phyloP scores from a whole-genome alignment of 139 green algal species.

The Volvox africanus region DNA sequence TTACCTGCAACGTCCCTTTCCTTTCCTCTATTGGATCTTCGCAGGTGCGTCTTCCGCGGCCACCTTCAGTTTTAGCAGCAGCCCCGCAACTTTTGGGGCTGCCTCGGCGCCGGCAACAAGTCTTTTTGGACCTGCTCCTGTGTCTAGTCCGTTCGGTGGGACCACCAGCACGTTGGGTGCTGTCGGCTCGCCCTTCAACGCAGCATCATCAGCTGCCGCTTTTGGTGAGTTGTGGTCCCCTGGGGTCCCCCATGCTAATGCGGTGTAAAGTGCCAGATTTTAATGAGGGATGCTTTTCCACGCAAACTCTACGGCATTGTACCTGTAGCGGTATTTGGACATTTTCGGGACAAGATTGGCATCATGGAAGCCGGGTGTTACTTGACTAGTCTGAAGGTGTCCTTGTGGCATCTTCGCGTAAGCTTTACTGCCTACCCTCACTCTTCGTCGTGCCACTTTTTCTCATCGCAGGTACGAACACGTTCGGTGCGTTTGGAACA shows the following conservation, averaged over 20 bases:
- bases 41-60: slow-evolving; percentile 21
- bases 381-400: too few species aligned
- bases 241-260: not conserved
- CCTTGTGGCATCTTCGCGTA: not conserved
- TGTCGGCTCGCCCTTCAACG: slow-evolving; percentile 42
- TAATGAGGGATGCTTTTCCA: too few species aligned
- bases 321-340: too few species aligned
- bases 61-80: slow-evolving; percentile 48
- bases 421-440: not conserved
- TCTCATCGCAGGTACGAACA: not conserved
- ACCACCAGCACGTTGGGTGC: slow-evolving; percentile 25
- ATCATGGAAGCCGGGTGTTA: too few species aligned
- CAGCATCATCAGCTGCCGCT: not conserved
- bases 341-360: too few species aligned
- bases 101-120: slow-evolving; percentile 11
- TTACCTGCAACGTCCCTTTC: too few species aligned
- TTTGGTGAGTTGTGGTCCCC: not conserved
- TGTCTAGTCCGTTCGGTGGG: slow-evolving; percentile 23
- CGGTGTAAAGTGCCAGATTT: too few species aligned
- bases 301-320: too few species aligned
- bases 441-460: not conserved
- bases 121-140: slow-evolving; percentile 51
- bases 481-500: slow-evolving; percentile 17
- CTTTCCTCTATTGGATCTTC: not conserved
- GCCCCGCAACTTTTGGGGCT: slow-evolving; percentile 43